Evolutionary conservation across 208 protist species (phyloP), one percentile per base, ranked within the genome.

Genomic region (Trypanosoma mega): DNA sequence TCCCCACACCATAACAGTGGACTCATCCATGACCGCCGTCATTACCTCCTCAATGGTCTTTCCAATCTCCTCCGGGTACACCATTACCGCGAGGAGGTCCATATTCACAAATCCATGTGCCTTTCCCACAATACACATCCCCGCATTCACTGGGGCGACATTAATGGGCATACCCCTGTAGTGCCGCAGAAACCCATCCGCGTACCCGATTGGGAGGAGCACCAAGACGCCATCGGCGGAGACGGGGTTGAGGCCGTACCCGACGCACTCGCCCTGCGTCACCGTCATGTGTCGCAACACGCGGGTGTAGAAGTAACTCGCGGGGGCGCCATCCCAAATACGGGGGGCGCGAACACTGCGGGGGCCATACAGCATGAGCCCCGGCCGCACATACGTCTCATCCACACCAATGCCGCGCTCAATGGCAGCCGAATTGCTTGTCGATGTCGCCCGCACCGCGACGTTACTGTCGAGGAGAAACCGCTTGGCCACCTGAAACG

Each of bases 41-140:
- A 78, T 73, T 12, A 82, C 71, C 21, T 61, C 56, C 34, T 74
- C 76, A 26, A 76, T 51, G 34, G 51, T 54, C 29, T 63, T 69
- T 9, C 63, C 66, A 27, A 69, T 61, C 27, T 59, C 29, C 20
- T 57, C 37, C 3, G 76, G 80, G 48, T 65, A 56, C 14, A 87
- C 65, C 21, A 63, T 56, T 26, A 82, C 63, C 1, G 63, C 72
- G 2, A 67, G 41, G 41, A 77, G 67, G 39, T 82, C 80, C 72
- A 87, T 80, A 66, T 82, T 80, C 36, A 82, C 66, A 53, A 77
- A 71, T 39, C 75, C 73, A 58, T 80, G 69, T 37, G 80, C 64
- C 21, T 67, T 36, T 2, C 80, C 76, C 4, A 74, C 47, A 12
- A 87, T 37, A 14, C 34, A 20, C 7, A 47, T 52, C 7, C 18